phyloP scores from a whole-genome alignment of 768 basidiomycete species.

The Plicaturopsis crispa region DNA sequence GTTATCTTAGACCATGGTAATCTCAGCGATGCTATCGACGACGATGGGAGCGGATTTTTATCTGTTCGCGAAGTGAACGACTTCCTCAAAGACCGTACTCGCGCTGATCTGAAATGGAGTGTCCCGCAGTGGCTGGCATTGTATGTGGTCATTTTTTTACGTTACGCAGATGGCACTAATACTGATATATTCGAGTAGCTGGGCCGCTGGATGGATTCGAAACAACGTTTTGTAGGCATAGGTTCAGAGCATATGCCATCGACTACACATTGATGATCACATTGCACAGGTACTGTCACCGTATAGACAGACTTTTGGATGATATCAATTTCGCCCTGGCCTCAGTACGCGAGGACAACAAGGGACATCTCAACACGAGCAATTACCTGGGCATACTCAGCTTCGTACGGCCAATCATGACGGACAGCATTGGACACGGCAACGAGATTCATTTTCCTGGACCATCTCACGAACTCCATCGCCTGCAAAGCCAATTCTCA shows the following conservation, averaged over 20 bases:
- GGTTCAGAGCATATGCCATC: too few relatives aligned
- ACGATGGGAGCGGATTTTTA: slow-evolving; percentile 14
- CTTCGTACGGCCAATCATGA: slow-evolving; percentile 7
- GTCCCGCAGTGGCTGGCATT: slow-evolving; percentile 15
- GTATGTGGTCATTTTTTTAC: slow-evolving; percentile 1
- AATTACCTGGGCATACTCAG: too few relatives aligned
- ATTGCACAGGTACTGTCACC: slow-evolving; percentile 14
- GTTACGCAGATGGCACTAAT: slow-evolving; percentile 18
- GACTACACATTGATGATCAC: too few relatives aligned
- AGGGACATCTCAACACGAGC: too few relatives aligned
- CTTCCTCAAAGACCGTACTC: slow-evolving; percentile 12
- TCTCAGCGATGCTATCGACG: slow-evolving; percentile 14
- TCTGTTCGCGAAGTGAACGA: slow-evolving; percentile 13
- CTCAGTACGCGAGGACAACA: too few relatives aligned
- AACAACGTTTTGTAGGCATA: too few relatives aligned
- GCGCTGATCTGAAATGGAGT: slow-evolving; percentile 17
- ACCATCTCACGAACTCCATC: neutral
- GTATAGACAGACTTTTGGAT: too few relatives aligned
- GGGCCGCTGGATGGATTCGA: too few relatives aligned
- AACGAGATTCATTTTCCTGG: too few relatives aligned
- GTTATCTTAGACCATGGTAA: slow-evolving; percentile 11
- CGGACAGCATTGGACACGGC: too few relatives aligned
- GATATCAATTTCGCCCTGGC: too few relatives aligned
- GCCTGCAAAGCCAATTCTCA: slow-evolving; percentile 7
- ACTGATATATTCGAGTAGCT: too few relatives aligned